Evolutionary conservation across 2,329 filamentous ascomycete species (phyloP), one percentile per base, ranked within the genome.

Genomic region (Furcasterigmium sp.): DNA sequence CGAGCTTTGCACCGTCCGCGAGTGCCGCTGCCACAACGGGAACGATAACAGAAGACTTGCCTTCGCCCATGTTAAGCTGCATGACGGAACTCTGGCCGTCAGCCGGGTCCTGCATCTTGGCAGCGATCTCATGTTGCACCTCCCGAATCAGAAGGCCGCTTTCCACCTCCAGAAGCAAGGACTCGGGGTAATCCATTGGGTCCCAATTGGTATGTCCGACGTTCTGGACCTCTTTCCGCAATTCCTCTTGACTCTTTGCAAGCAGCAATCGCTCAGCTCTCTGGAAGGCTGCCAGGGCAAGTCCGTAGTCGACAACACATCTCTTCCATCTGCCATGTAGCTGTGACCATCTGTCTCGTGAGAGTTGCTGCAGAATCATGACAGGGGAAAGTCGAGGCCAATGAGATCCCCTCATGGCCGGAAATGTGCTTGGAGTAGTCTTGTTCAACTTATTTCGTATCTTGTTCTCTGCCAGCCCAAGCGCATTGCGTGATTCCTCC

Each of bases 11-110:
- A 63, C 37, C 85, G 32, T 11, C 64, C 0, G 78, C 76, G 0
- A 85, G 56, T 0, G 65, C 59, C 0, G 74, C 61, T 0, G 76
- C 75, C 0, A 84, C 73, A 29, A 85, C 80, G 0, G 83, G 84
- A 0, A 84, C 69, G 39, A 90, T 87, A 2, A 86, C 76, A 0
- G 82, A 84, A 0, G 80, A 80, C 48, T 87, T 87, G 0, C 83
- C 84, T 53, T 85, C 75, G 0, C 84, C 84, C 82, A 87, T 87
- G 48, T 85, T 85, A 3, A 87, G 57, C 51, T 86, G 81, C 64
- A 85, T 73, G 0, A 82, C 72, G 0, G 69, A 57, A 49, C 82
- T 85, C 0, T 55, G 21, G 0, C 52, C 56, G 0, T 53, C 54
- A 0, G 55, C 51, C 0, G 72, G 70, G 0, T 52, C 40, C 3